Evolutionary conservation across 352 stramenopile genomes (phyloP), one percentile per base, ranked within the genome.

Genomic region (Globisporangium solare): DNA sequence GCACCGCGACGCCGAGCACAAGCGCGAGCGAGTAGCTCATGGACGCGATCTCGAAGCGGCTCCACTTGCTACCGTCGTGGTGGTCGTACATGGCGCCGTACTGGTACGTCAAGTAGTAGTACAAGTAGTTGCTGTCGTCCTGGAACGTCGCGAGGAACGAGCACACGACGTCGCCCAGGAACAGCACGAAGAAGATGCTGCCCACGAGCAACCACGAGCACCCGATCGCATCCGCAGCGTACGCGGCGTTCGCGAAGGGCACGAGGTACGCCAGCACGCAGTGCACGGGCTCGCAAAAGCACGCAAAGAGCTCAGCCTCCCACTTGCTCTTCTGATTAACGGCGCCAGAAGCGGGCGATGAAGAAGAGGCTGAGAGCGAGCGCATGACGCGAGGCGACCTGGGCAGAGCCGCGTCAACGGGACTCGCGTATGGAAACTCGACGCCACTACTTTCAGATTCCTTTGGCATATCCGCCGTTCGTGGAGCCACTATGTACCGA

Each of bases 191-290:
- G 41, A 63, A 57, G 40, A 42, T 21, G 41, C 56, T 14, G 1
- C 20, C 48, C 20, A 56, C 39, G 39, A 61, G 51, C 14, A 46
- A 5, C 3, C 53, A 47, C 5, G 69, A 59, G 27, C 50, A 35
- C 49, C 60, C 20, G 40, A 56, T 39, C 20, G 35, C 1, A 60
- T 39, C 32, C 43, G 41, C 35, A 35, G 54, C 24, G 55, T 55
- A 60, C 46, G 57, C 21, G 47, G 35, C 20, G 47, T 39, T 64
- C 7, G 74, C 46, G 31, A 55, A 73, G 40, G 69, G 69, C 27
- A 66, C 57, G 14, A 54, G 67, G 24, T 39, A 55, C 13, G 52
- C 57, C 54, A 70, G 56, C 35, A 45, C 48, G 47, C 63, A 72
- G 51, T 73, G 63, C 24, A 61, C 53, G 11, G 63, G 21, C 24